These are phyloP conservation scores for Fusarium fracticaudum DNA, from an alignment of 2,329 filamentous ascomycete species.

Conservation along the genomic window DNA sequence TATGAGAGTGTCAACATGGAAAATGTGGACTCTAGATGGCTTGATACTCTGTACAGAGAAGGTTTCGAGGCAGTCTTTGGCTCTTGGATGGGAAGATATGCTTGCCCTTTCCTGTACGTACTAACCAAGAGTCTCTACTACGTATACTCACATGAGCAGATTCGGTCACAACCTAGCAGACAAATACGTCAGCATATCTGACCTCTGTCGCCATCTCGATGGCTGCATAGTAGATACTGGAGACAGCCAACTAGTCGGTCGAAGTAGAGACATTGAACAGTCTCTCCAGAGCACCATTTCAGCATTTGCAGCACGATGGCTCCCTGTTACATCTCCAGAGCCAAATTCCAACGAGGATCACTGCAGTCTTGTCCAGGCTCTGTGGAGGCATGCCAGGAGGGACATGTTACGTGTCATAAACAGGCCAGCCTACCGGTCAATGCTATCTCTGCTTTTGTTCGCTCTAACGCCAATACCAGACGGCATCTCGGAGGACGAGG, in stretches of 20 bases:
- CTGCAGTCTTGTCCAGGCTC: slow-evolving; percentile 33
- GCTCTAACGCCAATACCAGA: slow-evolving; percentile 52
- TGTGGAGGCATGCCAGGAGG: slow-evolving; percentile 49
- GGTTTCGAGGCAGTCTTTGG: slow-evolving; percentile 54
- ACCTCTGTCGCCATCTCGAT: slow-evolving; percentile 47
- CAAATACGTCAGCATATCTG: slow-evolving; percentile 45
- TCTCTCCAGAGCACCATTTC: slow-evolving; percentile 43
- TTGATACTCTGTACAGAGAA: slow-evolving; percentile 46
- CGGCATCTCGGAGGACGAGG: slow-evolving; percentile 53
- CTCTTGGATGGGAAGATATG: slow-evolving; percentile 54
- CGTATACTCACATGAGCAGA: slow-evolving; percentile 19
- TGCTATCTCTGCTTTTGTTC: slow-evolving; percentile 52
- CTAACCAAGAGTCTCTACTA: not conserved
- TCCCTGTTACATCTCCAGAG: slow-evolving; percentile 34
- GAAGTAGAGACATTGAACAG: slow-evolving; percentile 36
- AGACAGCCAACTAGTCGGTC: not conserved
- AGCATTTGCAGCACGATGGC: slow-evolving; percentile 45
- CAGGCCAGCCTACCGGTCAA: slow-evolving; percentile 52
- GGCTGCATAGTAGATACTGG: slow-evolving; percentile 46
- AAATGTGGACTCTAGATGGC: slow-evolving; percentile 34
- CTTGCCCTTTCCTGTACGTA: slow-evolving; percentile 54
- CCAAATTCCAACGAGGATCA: slow-evolving; percentile 9
- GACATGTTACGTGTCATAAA: slow-evolving; percentile 54
- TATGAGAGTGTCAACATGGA: not conserved
- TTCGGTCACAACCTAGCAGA: slow-evolving; percentile 40